Evolutionary conservation across 495 filamentous ascomycete species (phyloP).

Genomic region (Xylaria longipes): DNA sequence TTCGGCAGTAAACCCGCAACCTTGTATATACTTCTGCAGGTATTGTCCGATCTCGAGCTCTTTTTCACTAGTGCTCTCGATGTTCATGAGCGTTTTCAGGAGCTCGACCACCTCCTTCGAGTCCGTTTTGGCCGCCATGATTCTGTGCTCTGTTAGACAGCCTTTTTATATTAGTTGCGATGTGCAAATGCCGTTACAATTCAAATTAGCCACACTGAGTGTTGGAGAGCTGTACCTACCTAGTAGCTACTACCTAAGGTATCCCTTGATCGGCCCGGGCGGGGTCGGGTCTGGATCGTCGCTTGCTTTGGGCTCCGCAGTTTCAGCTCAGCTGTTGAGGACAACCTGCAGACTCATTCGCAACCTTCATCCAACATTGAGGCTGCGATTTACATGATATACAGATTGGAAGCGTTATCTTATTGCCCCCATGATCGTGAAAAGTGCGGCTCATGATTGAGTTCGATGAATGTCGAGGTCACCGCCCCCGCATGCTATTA

Average conservation of each 20-base stretch:
- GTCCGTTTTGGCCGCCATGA: constrained; percentile 25
- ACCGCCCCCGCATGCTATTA: background rate
- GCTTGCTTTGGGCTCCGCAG: background rate
- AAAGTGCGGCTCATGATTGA: background rate
- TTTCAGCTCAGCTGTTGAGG: background rate
- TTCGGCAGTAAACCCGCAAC: constrained; percentile 40
- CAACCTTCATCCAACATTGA: background rate
- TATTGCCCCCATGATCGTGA: background rate
- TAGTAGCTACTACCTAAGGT: background rate
- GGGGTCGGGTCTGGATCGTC: background rate
- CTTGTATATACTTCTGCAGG: constrained; percentile 34
- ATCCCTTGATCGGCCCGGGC: background rate
- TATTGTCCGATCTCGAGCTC: constrained; percentile 39
- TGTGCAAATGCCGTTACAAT: background rate
- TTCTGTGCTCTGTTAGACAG: background rate
- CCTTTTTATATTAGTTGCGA: background rate
- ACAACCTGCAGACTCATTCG: background rate
- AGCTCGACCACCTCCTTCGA: constrained; percentile 30
- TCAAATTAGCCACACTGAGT: background rate
- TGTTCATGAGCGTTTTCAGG: constrained; percentile 36
- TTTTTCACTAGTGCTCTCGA: constrained; percentile 40
- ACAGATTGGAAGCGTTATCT: background rate
- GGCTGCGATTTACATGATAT: background rate
- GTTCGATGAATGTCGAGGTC: background rate
- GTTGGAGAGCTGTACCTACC: background rate